Percentiles rank a stretch among this genome's conserved stretches.
phyloP scores from a whole-genome alignment of 495 filamentous ascomycete genomes.

The Podospora anserina region DNA sequence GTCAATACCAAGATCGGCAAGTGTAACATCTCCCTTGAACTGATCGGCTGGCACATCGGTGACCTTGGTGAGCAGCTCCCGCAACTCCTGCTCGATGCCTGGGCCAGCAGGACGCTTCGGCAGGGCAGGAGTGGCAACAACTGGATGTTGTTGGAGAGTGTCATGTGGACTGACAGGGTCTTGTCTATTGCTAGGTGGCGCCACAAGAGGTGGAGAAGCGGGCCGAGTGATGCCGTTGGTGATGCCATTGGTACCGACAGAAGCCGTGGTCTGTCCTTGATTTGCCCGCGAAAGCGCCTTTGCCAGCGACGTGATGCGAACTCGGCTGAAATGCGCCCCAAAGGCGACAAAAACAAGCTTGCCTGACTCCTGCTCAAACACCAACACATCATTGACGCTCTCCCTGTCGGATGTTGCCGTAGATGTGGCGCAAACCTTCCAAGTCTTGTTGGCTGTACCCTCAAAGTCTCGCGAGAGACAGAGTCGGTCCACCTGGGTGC shows the following conservation, averaged over 20 bases:
- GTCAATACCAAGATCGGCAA: constrained; percentile 38
- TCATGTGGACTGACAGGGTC: too few relatives aligned
- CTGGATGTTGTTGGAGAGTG: too few relatives aligned
- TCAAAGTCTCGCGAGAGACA: too few relatives aligned
- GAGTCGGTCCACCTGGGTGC: too few relatives aligned
- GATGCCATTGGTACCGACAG: too few relatives aligned
- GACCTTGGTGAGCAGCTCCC: not conserved
- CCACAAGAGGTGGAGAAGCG: too few relatives aligned
- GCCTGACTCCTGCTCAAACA: not conserved
- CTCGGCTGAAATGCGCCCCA: not conserved
- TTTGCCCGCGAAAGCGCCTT: not conserved
- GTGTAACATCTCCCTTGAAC: constrained; percentile 5
- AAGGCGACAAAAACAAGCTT: not conserved
- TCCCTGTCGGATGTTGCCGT: not conserved
- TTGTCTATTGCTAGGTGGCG: too few relatives aligned
- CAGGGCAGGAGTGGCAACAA: too few relatives aligned
- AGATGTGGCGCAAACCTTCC: constrained; percentile 36
- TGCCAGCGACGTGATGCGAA: not conserved
- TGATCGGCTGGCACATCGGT: constrained; percentile 12
- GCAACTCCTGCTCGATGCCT: too few relatives aligned
- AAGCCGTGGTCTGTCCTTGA: not conserved
- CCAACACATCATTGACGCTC: not conserved
- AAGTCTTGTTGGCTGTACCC: too few relatives aligned
- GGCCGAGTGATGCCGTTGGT: too few relatives aligned
- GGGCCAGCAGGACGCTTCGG: too few relatives aligned